Conservation (phyloP, 345 rosid species). For the Murraya koenigii region DNA sequence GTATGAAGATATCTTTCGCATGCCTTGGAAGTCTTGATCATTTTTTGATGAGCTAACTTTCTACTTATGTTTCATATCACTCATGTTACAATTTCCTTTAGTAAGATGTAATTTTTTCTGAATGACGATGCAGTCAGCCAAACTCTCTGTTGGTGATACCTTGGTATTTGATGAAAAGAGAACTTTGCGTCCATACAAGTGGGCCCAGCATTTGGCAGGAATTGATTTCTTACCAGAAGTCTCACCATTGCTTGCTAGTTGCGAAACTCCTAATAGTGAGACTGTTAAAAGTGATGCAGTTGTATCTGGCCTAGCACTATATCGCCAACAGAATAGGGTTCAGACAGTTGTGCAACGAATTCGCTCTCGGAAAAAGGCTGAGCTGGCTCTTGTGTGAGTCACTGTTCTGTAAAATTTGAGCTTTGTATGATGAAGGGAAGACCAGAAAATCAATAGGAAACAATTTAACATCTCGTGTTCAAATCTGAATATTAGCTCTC, state of each 20-base stretch:
- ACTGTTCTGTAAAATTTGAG: conserved; percentile 41
- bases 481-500: conserved; percentile 23
- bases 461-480: conserved; percentile 7
- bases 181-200: conserved; percentile 77
- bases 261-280: conserved; percentile 46
- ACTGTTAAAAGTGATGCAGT: conserved; percentile 44
- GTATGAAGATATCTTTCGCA: conserved; percentile 28
- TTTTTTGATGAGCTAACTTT: neutral
- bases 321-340: conserved; percentile 71
- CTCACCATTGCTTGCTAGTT: conserved; percentile 56
- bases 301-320: conserved; percentile 51
- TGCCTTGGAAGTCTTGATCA: neutral
- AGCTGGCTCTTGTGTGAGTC: conserved; percentile 81
- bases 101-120: conserved; percentile 20
- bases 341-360: conserved; percentile 72
- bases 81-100: conserved; percentile 7
- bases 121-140: conserved; percentile 63
- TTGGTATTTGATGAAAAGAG: conserved; percentile 56
- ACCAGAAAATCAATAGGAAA: conserved; percentile 18
- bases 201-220: conserved; percentile 96
- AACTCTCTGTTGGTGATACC: conserved; percentile 58
- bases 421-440: conserved; percentile 29
- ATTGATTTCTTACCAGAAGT: conserved; percentile 89
- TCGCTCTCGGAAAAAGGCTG: conserved; percentile 64
- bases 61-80: neutral